Evolutionary conservation across 1,284 basidiomycete genomes (phyloP).

Genomic region (Cerrena zonata): DNA sequence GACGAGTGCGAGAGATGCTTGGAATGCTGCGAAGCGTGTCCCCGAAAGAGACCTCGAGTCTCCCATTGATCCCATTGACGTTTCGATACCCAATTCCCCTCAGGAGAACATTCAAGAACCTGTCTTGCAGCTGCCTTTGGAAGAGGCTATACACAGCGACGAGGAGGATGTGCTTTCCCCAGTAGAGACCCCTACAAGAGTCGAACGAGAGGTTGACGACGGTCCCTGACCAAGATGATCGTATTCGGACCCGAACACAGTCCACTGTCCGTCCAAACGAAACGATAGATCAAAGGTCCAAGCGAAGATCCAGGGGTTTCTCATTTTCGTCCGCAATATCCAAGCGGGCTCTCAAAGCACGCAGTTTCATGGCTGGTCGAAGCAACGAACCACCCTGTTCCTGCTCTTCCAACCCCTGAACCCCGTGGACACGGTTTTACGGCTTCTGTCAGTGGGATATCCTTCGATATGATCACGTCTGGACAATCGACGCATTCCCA

Average conservation of each 20-base stretch:
- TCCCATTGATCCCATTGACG: neutral
- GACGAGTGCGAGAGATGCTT: slow-evolving; percentile 5
- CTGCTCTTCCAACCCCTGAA: neutral
- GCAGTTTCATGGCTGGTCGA: slow-evolving; percentile 16
- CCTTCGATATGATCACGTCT: slow-evolving; percentile 7
- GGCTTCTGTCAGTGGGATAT: slow-evolving; percentile 7
- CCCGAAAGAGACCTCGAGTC: neutral
- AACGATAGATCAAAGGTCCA: slow-evolving; percentile 9
- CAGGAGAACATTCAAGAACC: no score
- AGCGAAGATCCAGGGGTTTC: slow-evolving; percentile 21
- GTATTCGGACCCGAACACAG: slow-evolving; percentile 3
- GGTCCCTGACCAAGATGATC: neutral
- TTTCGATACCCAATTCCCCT: neutral
- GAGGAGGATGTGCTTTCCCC: no score
- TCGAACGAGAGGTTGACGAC: no score
- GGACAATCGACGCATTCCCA: neutral
- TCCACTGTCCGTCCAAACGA: neutral
- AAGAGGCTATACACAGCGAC: no score
- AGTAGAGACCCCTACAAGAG: no score
- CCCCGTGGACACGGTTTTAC: neutral
- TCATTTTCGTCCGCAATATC: slow-evolving; percentile 27
- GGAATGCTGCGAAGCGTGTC: slow-evolving; percentile 1
- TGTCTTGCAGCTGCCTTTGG: no score
- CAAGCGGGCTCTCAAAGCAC: slow-evolving; percentile 16
- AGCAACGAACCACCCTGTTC: slow-evolving; percentile 1